phyloP scores from a whole-genome alignment of 495 filamentous ascomycete genomes.

The Schizothecium vesticola region DNA sequence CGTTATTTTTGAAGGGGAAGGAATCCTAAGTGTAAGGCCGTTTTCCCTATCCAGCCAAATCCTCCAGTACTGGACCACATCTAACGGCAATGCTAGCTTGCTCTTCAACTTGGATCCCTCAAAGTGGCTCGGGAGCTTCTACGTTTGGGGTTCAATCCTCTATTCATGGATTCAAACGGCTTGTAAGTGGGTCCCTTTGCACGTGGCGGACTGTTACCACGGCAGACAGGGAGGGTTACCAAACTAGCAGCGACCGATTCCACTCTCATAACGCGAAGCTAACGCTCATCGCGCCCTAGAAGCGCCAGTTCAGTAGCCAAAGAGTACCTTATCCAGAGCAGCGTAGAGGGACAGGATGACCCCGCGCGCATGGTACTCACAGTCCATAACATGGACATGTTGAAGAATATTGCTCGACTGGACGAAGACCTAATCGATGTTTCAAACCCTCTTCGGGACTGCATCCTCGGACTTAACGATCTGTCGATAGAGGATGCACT shows the following conservation, averaged over 20 bases:
- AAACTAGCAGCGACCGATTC: too few relatives aligned
- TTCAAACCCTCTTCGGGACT: not conserved
- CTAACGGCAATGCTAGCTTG: not conserved
- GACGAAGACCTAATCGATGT: not conserved
- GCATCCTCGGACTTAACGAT: not conserved
- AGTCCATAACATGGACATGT: not conserved
- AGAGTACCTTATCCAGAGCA: too few relatives aligned
- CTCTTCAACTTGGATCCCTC: not conserved
- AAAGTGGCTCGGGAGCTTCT: not conserved
- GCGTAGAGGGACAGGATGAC: too few relatives aligned
- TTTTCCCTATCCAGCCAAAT: not conserved
- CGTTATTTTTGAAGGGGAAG: accelerated
- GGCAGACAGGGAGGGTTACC: too few relatives aligned
- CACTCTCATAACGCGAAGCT: not conserved
- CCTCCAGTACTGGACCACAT: not conserved
- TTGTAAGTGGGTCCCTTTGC: too few relatives aligned
- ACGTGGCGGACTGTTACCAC: too few relatives aligned
- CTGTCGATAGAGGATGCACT: not conserved
- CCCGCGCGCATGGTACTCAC: too few relatives aligned
- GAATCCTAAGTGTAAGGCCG: not conserved
- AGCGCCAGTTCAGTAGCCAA: not conserved
- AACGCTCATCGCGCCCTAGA: not conserved
- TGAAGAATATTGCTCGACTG: not conserved
- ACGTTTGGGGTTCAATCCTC: not conserved
- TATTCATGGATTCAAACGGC: not conserved